Evolutionary conservation across 768 basidiomycete species (phyloP), one percentile per base, ranked within the genome.

Genomic region (Boletus tylopilopsis): DNA sequence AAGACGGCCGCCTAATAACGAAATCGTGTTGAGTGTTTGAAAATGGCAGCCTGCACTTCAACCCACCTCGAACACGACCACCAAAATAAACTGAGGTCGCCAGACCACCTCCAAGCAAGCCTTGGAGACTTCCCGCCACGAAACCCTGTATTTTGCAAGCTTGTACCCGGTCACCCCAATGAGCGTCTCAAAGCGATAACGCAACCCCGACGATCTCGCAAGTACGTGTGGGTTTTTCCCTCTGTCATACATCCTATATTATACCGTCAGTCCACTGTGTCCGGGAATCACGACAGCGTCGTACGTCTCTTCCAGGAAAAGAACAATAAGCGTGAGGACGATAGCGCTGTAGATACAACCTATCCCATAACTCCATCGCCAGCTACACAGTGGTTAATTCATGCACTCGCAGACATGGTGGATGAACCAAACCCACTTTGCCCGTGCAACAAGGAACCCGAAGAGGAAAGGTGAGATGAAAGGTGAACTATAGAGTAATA

Each of bases 341-440:
- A 77, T 47, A 3, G 61, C 70, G 33, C 68, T 62, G 56, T 79
- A 81, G 10, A 79, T 73, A 16, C 71, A 73, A 0, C 71, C 79
- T 52, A 78, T 74, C 18, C 75, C 76, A 50, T 80, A 80, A n/a
- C 76, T 67, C 77, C 78, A 79, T 27, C 75, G 60, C 73, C 73
- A 79, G 45, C 71, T 76, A 39, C 6, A 23, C 5, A 23, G 1
- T 16, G 0, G 41, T 61, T 15, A 63, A 29, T 16, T 27, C 30
- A 7, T 18, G n/a, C 16, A 5, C 23, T 24, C 24, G 3, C 24
- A 27, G 11, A 24, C 12, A 22, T 2, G 13, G 29, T 22, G 7
- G 18, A 25, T 21, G 15, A 25, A 45, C 66, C 7, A 15, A 25
- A 45, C 66, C 7, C n/a, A 64, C 66, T 53, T 66, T 48, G 42